These are phyloP conservation scores for Leptographium wingfieldii DNA, from an alignment of 2,329 filamentous ascomycete species.

Conservation along the genomic window DNA sequence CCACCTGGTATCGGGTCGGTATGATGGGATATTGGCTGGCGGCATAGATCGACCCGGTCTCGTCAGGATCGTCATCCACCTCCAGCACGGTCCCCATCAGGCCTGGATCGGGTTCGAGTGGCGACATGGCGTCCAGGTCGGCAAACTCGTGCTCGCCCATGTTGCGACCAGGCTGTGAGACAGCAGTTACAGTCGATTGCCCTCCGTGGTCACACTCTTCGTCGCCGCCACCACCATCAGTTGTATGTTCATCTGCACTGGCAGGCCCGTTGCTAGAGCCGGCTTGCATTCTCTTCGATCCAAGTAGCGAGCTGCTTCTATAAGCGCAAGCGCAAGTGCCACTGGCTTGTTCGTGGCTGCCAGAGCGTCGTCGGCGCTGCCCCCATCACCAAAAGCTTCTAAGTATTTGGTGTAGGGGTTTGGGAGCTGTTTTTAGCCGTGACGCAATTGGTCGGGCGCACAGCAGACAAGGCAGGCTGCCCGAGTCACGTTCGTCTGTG, in stretches of 20 bases:
- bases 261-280: background rate
- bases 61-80: slow-evolving; percentile 15
- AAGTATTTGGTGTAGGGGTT: background rate
- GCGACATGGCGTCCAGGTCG: background rate
- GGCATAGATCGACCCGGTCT: slow-evolving; percentile 28
- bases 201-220: background rate
- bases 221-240: background rate
- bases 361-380: background rate
- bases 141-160: background rate
- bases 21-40: slow-evolving; percentile 26
- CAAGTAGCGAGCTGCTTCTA: background rate
- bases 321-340: background rate
- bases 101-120: background rate
- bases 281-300: background rate
- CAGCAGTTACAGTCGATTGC: background rate
- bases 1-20: slow-evolving; percentile 22
- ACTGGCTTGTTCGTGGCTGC: background rate
- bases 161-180: background rate
- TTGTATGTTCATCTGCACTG: background rate
- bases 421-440: no score
- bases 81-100: slow-evolving; percentile 7
- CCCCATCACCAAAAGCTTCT: background rate
- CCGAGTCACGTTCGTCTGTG: background rate
- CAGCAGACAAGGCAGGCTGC: background rate
- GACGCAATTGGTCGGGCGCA: background rate